Evolutionary conservation across 2,329 filamentous ascomycete species (phyloP), one percentile per base, ranked within the genome.

Genomic region (Pseudogymnoascus sp.): DNA sequence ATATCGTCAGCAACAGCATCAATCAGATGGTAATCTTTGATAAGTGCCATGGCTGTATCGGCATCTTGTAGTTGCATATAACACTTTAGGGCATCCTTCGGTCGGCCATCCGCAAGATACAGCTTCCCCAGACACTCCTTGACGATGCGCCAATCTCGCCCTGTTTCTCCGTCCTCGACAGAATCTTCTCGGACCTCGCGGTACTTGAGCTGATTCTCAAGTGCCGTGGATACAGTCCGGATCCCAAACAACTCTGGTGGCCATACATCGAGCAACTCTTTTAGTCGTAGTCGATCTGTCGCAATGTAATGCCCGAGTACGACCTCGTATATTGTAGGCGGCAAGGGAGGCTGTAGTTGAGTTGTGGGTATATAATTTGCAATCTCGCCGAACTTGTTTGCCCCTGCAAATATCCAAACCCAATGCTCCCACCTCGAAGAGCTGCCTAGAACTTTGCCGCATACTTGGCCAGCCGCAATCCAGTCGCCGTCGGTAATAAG

Each of bases 61-160:
- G 92, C 92, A 75, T 99, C 91, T 71, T 97, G 92, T 3, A 97
- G 82, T 65, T 84, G 87, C 71, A 99, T 95, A 72, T 95, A 96
- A 74, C 88, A 94, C 70, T 85, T 87, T 48, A 99, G 78, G 1
- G 95, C 93, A 71, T 97, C 92, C 61, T 89, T 83, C 66, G 90
- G 87, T 62, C 89, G 86, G 0, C 90, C 90, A 67, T 87, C 88
- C 7, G 89, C 89, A 62, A 97, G 84, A 71, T 93, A 90, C 13
- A 99, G 79, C 70, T 87, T 91, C 0, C 91, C 93, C 36, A 99
- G 79, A 63, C 89, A 86, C 70, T 92, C 90, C 77, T 92, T 86
- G n/a, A 99, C 82, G 63, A 95, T 89, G 25, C 85, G 85, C 93
- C 93, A 97, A 70, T 97, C 92, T 61, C 88, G 79, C 0, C 88